Base-by-base conservation (phyloP, 805 yeast genomes). In the Kodamaea laetipori region DNA sequence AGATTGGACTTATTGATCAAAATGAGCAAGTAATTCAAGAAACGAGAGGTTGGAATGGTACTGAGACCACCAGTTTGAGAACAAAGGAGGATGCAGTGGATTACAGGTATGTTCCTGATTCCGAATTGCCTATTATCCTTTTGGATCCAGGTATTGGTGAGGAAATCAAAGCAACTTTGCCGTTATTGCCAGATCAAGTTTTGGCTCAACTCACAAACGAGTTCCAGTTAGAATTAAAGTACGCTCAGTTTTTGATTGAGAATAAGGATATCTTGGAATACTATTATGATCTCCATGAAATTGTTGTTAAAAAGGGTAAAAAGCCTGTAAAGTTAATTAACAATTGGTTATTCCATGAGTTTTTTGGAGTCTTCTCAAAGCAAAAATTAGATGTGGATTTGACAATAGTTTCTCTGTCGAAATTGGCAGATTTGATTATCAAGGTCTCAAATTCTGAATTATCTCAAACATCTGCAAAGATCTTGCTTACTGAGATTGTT, bases 31-130 rank as follows among this genome's bases (percentile, higher is more conserved):
- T 67, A 1, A 47, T 45, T 2, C 74, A 69, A 48, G 96, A 90
- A 56, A 94, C 99, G 0, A 75, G 97, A 57, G 94, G 96, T 13
- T 94, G 97, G 97, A 83, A 84, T 55, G 97, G 97, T 2, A 63
- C 63, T 2, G 67, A 71, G 32, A 92, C 98, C 0, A 70, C 75
- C 35, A 73, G 77, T 39, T 65, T 85, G 39, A 77, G 99, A 57
- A 71, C 78, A 3, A 94, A 94, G 56, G 97, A 92, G 60, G 77
- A 78, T 30, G 77, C 87, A 0, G 76, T 86, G 9, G 99, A 94
- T 62, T 94, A 94, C 63, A 71, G 98, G 54, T 94, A 90, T 58
- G 84, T 92, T 76, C 97, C 98, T 0, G 99, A 94, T 60, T 87
- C 95, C 1, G 99, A 94, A 60, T 66, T 94, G 23, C 90, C 94